phyloP scores from a whole-genome alignment of 768 basidiomycete genomes.

The Tylopilus subfusipes region DNA sequence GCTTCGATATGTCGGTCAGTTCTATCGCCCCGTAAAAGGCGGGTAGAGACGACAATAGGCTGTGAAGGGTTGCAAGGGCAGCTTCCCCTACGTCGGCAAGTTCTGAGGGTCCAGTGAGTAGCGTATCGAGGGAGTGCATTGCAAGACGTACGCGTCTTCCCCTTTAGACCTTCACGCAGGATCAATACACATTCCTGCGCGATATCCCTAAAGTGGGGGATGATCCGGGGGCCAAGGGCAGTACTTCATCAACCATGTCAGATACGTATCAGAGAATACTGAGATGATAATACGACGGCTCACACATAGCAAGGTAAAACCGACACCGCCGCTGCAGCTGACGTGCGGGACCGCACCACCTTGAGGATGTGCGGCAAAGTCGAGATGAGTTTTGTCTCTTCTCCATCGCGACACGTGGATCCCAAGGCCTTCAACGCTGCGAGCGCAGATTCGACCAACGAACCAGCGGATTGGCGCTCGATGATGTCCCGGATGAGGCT shows the following conservation, averaged over 20 bases:
- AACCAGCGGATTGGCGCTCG: conserved; percentile 37
- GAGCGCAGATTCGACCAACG: conserved; percentile 48
- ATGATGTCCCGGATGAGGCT: conserved; percentile 48
- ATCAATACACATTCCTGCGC: conserved; percentile 53
- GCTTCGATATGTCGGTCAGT: conserved; percentile 49
- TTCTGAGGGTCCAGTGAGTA: conserved; percentile 21
- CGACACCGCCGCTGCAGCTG: conserved; percentile 44
- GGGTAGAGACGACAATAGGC: conserved; percentile 72
- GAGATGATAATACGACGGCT: conserved; percentile 9
- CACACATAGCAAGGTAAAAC: conserved; percentile 65
- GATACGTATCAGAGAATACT: background rate
- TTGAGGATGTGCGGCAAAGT: conserved; percentile 57
- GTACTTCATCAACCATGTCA: conserved; percentile 39
- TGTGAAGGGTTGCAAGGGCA: conserved; percentile 52
- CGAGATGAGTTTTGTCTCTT: conserved; percentile 61
- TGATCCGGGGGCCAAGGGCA: conserved; percentile 81
- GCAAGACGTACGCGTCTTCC: conserved; percentile 33
- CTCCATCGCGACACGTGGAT: conserved; percentile 53
- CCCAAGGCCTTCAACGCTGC: conserved; percentile 59
- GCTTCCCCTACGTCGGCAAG: conserved; percentile 31
- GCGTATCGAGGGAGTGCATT: background rate
- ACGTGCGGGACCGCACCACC: conserved; percentile 39
- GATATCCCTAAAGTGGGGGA: conserved; percentile 78
- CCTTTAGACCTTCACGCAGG: conserved; percentile 39
- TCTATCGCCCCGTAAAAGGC: conserved; percentile 74